Conservation (phyloP, 768 basidiomycete genomes). For the Podaxis rugospora region DNA sequence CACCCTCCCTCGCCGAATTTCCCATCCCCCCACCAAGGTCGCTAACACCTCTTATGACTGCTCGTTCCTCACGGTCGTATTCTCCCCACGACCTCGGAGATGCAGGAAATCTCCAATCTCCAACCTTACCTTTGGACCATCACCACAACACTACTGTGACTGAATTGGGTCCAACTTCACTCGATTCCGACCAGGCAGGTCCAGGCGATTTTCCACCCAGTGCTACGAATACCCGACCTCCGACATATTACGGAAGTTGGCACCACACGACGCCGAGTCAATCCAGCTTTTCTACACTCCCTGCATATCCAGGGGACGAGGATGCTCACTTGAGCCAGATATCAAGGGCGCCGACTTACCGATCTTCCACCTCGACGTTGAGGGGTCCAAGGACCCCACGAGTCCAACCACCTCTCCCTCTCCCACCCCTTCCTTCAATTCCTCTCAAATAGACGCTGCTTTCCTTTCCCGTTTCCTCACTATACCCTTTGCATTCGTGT, state of each 20-base stretch:
- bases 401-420: background rate
- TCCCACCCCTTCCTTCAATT: background rate
- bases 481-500: no score
- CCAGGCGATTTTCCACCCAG: background rate
- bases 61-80: background rate
- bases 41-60: background rate
- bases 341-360: background rate
- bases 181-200: background rate
- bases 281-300: background rate
- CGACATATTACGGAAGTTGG: background rate
- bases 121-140: background rate
- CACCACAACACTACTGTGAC: no score
- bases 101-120: background rate
- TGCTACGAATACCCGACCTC: background rate
- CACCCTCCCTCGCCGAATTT: constrained; percentile 1
- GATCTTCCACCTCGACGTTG: background rate
- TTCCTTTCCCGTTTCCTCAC: no score
- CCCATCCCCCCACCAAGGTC: background rate
- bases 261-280: background rate
- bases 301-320: background rate
- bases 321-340: background rate
- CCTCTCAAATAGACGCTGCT: background rate
- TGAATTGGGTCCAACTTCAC: background rate
- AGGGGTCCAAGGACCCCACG: background rate
- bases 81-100: background rate